A percentile compares a stretch with the other conserved stretches of the same genome.
Evolutionary conservation across 768 basidiomycete species (phyloP).

Genomic region (Boletus sensibilis): DNA sequence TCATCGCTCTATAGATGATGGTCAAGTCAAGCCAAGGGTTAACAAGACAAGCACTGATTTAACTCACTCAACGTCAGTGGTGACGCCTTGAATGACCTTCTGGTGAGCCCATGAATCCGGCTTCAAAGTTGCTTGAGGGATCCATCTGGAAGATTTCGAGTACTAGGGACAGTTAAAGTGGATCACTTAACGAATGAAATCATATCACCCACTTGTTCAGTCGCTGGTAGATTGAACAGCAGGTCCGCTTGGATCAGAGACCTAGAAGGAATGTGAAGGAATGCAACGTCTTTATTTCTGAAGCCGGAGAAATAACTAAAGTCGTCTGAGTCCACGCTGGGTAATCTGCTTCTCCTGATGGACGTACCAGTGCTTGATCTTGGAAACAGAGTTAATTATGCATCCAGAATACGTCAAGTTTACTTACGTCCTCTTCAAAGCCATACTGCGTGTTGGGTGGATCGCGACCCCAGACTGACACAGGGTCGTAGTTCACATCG

Average conservation of each 20-base stretch:
- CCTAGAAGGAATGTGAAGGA: constrained; percentile 69
- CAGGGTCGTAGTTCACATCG: not conserved
- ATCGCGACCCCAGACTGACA: constrained; percentile 59
- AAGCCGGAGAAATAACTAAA: constrained; percentile 67
- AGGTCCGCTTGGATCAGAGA: constrained; percentile 81
- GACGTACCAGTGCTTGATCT: constrained; percentile 53
- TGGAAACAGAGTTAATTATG: not conserved
- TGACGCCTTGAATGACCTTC: constrained; percentile 18
- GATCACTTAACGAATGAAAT: not conserved
- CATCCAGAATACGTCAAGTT: not conserved
- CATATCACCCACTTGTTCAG: constrained; percentile 58
- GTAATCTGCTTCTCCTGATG: not conserved
- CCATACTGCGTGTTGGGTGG: constrained; percentile 66
- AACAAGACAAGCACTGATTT: not conserved
- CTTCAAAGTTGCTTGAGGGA: constrained; percentile 27
- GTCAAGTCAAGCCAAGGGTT: not conserved
- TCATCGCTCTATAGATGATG: constrained; percentile 46
- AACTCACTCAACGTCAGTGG: constrained; percentile 31
- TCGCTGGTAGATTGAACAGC: constrained; percentile 76
- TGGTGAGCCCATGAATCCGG: constrained; percentile 33
- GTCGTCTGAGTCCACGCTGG: not conserved
- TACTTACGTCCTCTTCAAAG: constrained; percentile 65
- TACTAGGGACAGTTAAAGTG: constrained; percentile 28
- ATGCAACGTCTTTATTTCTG: constrained; percentile 79
- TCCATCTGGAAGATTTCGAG: constrained; percentile 36